These are phyloP conservation scores for Pseudogymnoascus sp. DNA, from an alignment of 2,329 filamentous ascomycete genomes.

Conservation along the genomic window DNA sequence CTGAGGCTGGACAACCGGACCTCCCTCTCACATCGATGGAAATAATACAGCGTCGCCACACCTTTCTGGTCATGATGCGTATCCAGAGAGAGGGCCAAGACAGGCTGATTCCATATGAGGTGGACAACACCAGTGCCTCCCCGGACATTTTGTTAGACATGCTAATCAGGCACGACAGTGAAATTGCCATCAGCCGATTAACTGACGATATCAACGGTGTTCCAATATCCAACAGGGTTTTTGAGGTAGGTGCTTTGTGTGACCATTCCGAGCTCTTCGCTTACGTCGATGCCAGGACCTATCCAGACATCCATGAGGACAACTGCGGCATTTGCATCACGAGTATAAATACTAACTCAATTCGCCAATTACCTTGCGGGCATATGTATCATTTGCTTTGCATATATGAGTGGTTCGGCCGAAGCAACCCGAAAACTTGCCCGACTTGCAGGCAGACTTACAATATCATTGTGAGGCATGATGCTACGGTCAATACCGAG, in stretches of 20 bases:
- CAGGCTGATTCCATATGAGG: neutral
- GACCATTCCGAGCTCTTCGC: neutral
- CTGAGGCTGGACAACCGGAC: neutral
- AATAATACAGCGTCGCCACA: neutral
- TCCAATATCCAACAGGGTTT: neutral
- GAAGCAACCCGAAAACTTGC: neutral
- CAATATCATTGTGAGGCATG: neutral
- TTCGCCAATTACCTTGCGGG: neutral
- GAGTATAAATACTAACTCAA: neutral
- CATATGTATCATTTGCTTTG: neutral
- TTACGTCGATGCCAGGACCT: neutral
- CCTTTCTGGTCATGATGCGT: neutral
- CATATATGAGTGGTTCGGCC: neutral
- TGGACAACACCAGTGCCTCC: neutral
- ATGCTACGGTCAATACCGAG: neutral
- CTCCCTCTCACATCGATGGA: neutral
- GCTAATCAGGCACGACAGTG: neutral
- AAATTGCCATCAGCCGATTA: neutral
- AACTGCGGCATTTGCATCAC: neutral
- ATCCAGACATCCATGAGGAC: neutral
- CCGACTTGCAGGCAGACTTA: neutral
- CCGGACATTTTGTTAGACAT: neutral
- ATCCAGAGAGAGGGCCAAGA: neutral
- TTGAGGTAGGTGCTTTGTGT: neutral
- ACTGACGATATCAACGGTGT: neutral